Evolutionary conservation across 2,329 filamentous ascomycete genomes (phyloP).

Genomic region (Stemphylium beticola): DNA sequence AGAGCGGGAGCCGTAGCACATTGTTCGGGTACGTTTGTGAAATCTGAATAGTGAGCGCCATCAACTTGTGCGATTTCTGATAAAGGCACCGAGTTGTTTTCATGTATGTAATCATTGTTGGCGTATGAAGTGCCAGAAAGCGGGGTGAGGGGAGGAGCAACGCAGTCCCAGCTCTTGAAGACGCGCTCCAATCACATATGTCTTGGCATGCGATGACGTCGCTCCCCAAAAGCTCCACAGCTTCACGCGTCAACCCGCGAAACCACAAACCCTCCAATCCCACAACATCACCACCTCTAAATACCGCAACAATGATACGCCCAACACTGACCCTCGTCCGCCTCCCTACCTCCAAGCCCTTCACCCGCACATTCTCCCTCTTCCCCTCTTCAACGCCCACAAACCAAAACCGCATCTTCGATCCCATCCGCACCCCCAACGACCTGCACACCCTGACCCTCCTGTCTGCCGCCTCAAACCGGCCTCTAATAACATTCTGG

Average conservation of each 20-base stretch:
- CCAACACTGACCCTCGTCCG: not conserved
- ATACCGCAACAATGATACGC: slow-evolving; percentile 4
- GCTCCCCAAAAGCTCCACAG: not conserved
- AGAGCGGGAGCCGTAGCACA: no score
- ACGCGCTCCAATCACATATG: slow-evolving; percentile 49
- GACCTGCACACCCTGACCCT: slow-evolving; percentile 57
- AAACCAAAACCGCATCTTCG: slow-evolving; percentile 43
- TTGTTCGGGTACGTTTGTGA: no score
- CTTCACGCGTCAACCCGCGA: slow-evolving; percentile 7
- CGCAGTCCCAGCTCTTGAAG: not conserved
- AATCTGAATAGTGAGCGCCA: no score
- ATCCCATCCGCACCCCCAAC: slow-evolving; percentile 54
- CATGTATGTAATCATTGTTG: not conserved
- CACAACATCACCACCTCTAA: not conserved
- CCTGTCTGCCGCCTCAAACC: slow-evolving; percentile 53
- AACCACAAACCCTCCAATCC: not conserved
- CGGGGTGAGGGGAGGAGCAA: not conserved
- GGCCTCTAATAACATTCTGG: slow-evolving; percentile 58
- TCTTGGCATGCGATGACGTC: slow-evolving; percentile 25
- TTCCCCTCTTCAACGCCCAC: slow-evolving; percentile 20
- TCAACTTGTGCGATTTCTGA: no score
- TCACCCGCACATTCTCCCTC: slow-evolving; percentile 23
- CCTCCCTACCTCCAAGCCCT: not conserved
- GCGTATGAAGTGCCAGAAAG: not conserved
- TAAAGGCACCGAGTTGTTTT: no score